Percentiles rank a stretch among this genome's conserved stretches.
Conservation (phyloP, 1,284 basidiomycete genomes). For the Ustilago trichophora region DNA sequence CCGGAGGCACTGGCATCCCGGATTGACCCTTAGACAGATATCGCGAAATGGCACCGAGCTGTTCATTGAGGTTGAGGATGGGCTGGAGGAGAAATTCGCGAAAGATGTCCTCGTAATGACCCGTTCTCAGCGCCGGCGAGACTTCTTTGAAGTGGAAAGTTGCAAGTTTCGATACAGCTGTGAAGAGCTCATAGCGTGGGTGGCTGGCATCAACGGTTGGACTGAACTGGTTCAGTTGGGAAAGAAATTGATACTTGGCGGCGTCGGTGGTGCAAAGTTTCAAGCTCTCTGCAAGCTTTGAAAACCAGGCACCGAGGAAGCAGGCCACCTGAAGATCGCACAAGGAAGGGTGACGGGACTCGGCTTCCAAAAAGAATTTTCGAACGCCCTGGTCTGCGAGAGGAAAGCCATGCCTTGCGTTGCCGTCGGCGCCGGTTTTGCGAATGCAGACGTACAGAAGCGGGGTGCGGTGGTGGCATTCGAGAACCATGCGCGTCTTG, state of each 20-base stretch:
- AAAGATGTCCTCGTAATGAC: neutral
- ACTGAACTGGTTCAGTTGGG: neutral
- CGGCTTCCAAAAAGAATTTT: neutral
- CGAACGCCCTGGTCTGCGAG: conserved; percentile 1
- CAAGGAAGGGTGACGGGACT: neutral
- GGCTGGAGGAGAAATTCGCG: neutral
- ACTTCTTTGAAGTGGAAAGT: no score
- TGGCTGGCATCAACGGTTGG: neutral
- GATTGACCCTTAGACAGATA: no score
- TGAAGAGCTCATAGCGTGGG: neutral
- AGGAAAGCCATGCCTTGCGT: conserved; percentile 2
- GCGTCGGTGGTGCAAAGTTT: neutral
- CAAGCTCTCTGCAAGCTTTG: neutral
- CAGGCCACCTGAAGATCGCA: conserved; percentile 7
- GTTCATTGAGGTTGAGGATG: neutral
- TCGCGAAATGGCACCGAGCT: neutral
- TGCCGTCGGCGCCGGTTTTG: neutral
- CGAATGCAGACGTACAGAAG: conserved; percentile 27
- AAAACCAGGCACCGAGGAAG: neutral
- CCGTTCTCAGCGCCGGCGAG: neutral
- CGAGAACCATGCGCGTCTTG: conserved; percentile 22
- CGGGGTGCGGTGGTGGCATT: conserved; percentile 1
- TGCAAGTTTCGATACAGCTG: neutral
- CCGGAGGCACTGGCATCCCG: neutral
- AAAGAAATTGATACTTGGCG: neutral